phyloP scores from a whole-genome alignment of 2,329 filamentous ascomycete genomes.

The Pseudogymnoascus sp. region DNA sequence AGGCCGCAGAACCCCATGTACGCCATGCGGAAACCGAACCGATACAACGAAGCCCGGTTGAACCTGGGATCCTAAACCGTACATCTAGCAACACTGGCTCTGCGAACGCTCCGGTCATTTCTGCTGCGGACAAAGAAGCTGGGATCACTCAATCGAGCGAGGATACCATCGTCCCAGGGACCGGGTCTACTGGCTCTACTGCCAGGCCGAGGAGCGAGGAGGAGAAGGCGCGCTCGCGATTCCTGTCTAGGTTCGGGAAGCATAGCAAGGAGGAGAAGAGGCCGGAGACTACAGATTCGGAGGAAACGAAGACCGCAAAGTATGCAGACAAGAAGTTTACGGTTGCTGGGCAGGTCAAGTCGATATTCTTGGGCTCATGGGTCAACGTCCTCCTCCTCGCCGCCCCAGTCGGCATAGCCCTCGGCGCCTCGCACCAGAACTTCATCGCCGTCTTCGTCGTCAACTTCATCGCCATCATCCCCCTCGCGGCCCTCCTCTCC shows the following conservation, averaged over 20 bases:
- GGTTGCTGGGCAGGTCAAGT: slow-evolving; percentile 57
- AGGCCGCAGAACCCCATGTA: not conserved
- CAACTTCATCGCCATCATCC: slow-evolving; percentile 91
- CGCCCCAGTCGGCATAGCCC: slow-evolving; percentile 70
- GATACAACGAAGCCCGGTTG: not conserved
- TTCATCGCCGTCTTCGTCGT: slow-evolving; percentile 68
- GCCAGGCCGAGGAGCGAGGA: slow-evolving; percentile 16
- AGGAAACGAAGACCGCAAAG: slow-evolving; percentile 32
- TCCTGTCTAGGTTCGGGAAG: slow-evolving; percentile 17
- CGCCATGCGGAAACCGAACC: not conserved
- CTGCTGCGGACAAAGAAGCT: not conserved
- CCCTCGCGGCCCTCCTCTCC: slow-evolving; percentile 76
- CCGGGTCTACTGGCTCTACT: not conserved
- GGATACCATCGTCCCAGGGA: not conserved
- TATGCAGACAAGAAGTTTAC: slow-evolving; percentile 43
- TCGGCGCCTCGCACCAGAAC: slow-evolving; percentile 50
- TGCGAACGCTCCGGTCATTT: not conserved
- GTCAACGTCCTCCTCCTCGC: slow-evolving; percentile 76
- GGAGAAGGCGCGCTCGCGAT: slow-evolving; percentile 17
- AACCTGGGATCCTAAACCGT: not conserved
- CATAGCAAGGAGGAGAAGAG: slow-evolving; percentile 12
- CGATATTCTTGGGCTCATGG: slow-evolving; percentile 74
- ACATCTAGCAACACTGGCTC: not conserved
- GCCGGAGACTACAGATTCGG: not conserved
- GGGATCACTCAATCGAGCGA: not conserved